These are phyloP conservation scores for Phytophthora pseudosyringae DNA, from an alignment of 352 stramenopile species.

Conservation along the genomic window DNA sequence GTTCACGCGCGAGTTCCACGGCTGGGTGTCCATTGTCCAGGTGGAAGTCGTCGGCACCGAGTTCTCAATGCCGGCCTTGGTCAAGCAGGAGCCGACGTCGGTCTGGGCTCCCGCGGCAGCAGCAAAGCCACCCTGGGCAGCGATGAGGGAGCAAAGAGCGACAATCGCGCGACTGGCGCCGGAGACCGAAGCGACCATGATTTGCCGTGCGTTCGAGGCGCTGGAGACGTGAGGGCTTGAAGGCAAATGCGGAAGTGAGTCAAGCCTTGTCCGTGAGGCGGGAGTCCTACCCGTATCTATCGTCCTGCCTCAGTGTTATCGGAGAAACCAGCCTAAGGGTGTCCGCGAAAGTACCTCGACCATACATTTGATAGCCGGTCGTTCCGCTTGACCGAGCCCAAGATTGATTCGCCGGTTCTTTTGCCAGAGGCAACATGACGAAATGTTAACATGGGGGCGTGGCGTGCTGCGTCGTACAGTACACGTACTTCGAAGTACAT, in stretches of 20 bases:
- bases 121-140: constrained; percentile 19
- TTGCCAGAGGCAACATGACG: background rate
- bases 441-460: background rate
- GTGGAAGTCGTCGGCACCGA: constrained; percentile 29
- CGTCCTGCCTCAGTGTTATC: background rate
- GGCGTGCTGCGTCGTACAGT: background rate
- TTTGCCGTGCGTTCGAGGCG: constrained; percentile 19
- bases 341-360: background rate
- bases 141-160: constrained; percentile 34
- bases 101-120: background rate
- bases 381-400: background rate
- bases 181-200: constrained; percentile 25
- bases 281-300: background rate
- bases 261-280: background rate
- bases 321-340: background rate
- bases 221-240: constrained; percentile 9
- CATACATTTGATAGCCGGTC: constrained; percentile 4
- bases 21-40: constrained; percentile 26
- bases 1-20: constrained; percentile 35
- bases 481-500: no score
- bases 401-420: background rate
- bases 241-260: constrained; percentile 26
- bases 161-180: constrained; percentile 21
- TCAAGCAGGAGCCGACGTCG: constrained; percentile 19
- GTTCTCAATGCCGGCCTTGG: constrained; percentile 22